phyloP scores from a whole-genome alignment of 2,329 filamentous ascomycete genomes.

The Arthrobotrys iridis region DNA sequence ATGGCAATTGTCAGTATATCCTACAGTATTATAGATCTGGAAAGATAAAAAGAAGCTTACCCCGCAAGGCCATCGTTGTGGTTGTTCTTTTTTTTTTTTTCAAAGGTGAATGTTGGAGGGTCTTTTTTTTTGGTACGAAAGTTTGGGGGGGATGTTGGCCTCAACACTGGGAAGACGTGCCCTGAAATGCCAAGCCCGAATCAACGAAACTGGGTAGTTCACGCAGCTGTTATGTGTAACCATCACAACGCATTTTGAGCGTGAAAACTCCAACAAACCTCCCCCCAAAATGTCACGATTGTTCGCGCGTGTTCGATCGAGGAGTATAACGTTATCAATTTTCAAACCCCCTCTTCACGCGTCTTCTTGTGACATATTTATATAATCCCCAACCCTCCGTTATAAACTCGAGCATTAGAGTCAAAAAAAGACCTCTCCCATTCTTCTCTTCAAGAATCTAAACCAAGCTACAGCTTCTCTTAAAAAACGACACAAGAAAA shows the following conservation, averaged over 20 bases:
- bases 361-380: not conserved
- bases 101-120: slow-evolving; percentile 3
- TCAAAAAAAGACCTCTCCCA: not conserved
- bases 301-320: too few relatives aligned
- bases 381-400: not conserved
- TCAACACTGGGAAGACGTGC: slow-evolving; percentile 33
- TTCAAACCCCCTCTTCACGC: not conserved
- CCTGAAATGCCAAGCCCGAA: slow-evolving; percentile 34
- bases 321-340: slow-evolving; percentile 52
- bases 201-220: too few relatives aligned
- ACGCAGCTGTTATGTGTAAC: slow-evolving; percentile 54
- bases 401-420: too few relatives aligned
- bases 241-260: slow-evolving; percentile 35
- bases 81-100: not conserved
- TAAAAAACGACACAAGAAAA: not conserved
- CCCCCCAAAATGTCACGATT: too few relatives aligned
- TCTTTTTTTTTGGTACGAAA: not conserved
- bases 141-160: not conserved
- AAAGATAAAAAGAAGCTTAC: slow-evolving; percentile 17
- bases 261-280: slow-evolving; percentile 44
- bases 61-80: slow-evolving; percentile 49
- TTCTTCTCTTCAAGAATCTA: not conserved
- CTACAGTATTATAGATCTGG: not conserved
- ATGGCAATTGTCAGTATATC: not conserved
- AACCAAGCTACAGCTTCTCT: not conserved